Percentiles rank a stretch among this genome's conserved stretches.
These are phyloP conservation scores for Leucocoprinus sp. DNA, from an alignment of 768 basidiomycete species.

Conservation along the genomic window DNA sequence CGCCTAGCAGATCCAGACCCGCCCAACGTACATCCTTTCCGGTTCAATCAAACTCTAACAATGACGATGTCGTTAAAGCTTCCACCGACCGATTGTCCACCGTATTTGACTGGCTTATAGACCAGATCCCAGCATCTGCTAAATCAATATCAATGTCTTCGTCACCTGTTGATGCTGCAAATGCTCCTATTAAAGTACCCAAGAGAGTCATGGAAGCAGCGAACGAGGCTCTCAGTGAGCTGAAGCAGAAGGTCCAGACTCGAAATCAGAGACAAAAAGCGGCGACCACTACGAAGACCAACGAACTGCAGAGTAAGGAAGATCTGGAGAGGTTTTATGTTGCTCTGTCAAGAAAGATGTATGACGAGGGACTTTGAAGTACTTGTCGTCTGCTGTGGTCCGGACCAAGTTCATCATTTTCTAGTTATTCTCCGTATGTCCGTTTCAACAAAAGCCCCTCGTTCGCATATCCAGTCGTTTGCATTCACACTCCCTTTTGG, in stretches of 20 bases:
- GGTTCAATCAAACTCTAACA: conserved; percentile 12
- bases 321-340: conserved; percentile 89
- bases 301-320: conserved; percentile 55
- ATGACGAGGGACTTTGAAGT: conserved; percentile 79
- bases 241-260: conserved; percentile 9
- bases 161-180: neutral
- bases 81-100: conserved; percentile 67
- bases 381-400: neutral
- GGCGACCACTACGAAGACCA: conserved; percentile 21
- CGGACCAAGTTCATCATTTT: no score
- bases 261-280: conserved; percentile 19
- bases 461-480: no score
- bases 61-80: conserved; percentile 52
- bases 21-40: neutral
- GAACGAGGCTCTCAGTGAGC: conserved; percentile 2
- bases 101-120: conserved; percentile 75
- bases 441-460: no score
- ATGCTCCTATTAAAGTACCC: conserved; percentile 8
- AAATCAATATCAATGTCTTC: conserved; percentile 2
- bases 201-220: conserved; percentile 7
- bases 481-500: no score
- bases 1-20: neutral
- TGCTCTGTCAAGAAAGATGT: conserved; percentile 80
- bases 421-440: no score
- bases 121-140: conserved; percentile 46